These are phyloP conservation scores for Colletotrichum lentis DNA, from an alignment of 2,329 filamentous ascomycete genomes.

Conservation along the genomic window DNA sequence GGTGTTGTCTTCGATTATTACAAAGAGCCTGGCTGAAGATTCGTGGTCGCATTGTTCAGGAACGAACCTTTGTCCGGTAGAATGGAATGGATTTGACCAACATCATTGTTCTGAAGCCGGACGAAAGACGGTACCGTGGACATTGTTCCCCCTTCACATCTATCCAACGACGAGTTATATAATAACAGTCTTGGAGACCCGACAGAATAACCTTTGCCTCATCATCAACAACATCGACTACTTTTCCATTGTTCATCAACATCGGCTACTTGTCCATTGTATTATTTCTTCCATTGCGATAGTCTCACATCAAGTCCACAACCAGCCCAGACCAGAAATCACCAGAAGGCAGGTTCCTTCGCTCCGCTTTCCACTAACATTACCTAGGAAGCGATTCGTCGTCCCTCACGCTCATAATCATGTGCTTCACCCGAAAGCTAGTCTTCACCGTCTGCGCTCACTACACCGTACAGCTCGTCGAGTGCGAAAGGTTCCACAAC, in stretches of 20 bases:
- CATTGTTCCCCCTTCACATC: background rate
- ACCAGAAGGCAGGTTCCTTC: background rate
- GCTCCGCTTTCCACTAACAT: background rate
- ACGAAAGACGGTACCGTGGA: no score
- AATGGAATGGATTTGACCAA: no score
- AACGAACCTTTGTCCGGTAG: background rate
- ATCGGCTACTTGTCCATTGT: background rate
- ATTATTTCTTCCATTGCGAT: background rate
- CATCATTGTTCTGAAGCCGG: no score
- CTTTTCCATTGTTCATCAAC: background rate
- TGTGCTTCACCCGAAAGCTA: conserved; percentile 8
- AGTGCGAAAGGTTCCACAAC: background rate
- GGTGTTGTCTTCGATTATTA: no score
- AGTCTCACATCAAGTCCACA: background rate
- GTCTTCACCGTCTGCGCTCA: conserved; percentile 14
- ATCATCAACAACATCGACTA: background rate
- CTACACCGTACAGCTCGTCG: conserved; percentile 2
- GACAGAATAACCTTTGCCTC: no score
- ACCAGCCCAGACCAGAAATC: background rate
- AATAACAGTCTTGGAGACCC: background rate
- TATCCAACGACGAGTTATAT: background rate
- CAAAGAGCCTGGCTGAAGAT: no score
- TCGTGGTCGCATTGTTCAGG: background rate
- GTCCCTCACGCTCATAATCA: background rate
- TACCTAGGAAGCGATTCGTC: background rate